Evolutionary conservation across 2,329 filamentous ascomycete species (phyloP).

Genomic region (Neonectria sp.): DNA sequence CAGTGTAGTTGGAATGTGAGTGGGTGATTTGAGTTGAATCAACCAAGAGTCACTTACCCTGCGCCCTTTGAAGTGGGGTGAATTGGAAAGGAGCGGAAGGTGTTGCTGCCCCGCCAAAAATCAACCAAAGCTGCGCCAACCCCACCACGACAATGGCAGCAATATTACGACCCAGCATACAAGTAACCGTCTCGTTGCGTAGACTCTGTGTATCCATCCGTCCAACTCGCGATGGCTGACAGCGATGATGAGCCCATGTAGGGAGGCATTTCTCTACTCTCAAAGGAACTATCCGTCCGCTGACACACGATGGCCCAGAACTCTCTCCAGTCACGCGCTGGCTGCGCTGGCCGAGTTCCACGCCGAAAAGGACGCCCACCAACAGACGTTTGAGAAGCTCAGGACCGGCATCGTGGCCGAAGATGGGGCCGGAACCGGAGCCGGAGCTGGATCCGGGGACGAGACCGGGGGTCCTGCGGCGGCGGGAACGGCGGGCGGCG

Average conservation of each 20-base stretch:
- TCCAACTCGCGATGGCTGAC: slow-evolving; percentile 42
- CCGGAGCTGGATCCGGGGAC: slow-evolving; percentile 28
- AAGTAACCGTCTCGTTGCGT: not conserved
- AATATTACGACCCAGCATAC: not conserved
- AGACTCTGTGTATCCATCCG: not conserved
- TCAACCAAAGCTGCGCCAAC: slow-evolving; percentile 19
- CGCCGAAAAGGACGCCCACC: slow-evolving; percentile 76
- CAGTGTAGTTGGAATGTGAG: slow-evolving; percentile 7
- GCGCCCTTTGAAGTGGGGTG: slow-evolving; percentile 7
- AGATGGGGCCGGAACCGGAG: slow-evolving; percentile 36
- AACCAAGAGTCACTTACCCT: slow-evolving; percentile 34
- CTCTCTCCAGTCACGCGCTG: slow-evolving; percentile 77
- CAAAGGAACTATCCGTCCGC: not conserved
- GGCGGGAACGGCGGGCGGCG: slow-evolving; percentile 59
- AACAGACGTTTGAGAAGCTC: slow-evolving; percentile 78
- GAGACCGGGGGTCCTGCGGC: slow-evolving; percentile 53
- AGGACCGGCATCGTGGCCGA: slow-evolving; percentile 37
- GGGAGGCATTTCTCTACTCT: slow-evolving; percentile 39
- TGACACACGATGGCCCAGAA: slow-evolving; percentile 45
- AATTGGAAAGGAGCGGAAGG: slow-evolving; percentile 6
- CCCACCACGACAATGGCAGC: slow-evolving; percentile 3
- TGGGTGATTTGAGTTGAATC: not conserved
- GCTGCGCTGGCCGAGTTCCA: slow-evolving; percentile 82
- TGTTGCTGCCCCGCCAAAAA: slow-evolving; percentile 35
- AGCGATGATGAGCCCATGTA: slow-evolving; percentile 67